These are phyloP conservation scores for Brassica nigra DNA, from an alignment of 345 rosid genomes.

Conservation along the genomic window DNA sequence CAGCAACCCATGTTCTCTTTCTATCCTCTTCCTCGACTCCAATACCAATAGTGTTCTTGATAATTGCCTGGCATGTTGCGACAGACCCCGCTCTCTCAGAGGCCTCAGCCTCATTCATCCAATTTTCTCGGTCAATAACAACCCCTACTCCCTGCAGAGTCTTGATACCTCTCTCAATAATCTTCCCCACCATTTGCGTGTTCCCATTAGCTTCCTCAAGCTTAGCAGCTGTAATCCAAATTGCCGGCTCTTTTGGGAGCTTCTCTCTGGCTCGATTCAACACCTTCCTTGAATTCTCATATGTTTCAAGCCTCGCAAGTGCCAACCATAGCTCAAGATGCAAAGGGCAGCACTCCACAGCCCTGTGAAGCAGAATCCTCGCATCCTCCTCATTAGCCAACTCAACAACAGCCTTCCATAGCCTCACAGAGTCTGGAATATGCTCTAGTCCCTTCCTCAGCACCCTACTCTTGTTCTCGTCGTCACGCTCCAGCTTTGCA, in stretches of 20 bases:
- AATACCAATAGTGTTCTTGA: constrained; percentile 71
- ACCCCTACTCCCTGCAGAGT: constrained; percentile 85
- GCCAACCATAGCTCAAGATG: constrained; percentile 92
- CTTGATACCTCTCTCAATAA: constrained; percentile 90
- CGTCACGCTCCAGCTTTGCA: constrained; percentile 80
- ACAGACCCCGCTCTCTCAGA: constrained; percentile 86
- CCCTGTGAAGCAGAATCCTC: constrained; percentile 73
- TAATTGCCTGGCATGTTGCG: constrained; percentile 80
- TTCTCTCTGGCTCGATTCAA: constrained; percentile 72
- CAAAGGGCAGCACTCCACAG: constrained; percentile 94
- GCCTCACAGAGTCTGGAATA: constrained; percentile 84
- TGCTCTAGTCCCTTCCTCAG: constrained; percentile 82
- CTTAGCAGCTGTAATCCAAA: constrained; percentile 95
- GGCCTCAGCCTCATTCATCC: constrained; percentile 97
- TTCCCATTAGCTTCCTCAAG: constrained; percentile 94
- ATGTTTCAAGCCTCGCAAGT: constrained; percentile 81
- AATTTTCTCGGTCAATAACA: constrained; percentile 79
- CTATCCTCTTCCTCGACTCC: constrained; percentile 98
- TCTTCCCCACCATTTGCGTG: constrained; percentile 70
- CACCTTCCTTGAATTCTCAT: constrained; percentile 74
- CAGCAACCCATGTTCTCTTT: constrained; percentile 98
- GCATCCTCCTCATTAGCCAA: constrained; percentile 79
- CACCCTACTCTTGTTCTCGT: constrained; percentile 71
- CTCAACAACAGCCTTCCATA: constrained; percentile 92
- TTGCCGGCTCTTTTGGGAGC: constrained; percentile 83